Evolutionary conservation across 495 filamentous ascomycete species (phyloP), one percentile per base, ranked within the genome.

Genomic region (Platismatia glauca): DNA sequence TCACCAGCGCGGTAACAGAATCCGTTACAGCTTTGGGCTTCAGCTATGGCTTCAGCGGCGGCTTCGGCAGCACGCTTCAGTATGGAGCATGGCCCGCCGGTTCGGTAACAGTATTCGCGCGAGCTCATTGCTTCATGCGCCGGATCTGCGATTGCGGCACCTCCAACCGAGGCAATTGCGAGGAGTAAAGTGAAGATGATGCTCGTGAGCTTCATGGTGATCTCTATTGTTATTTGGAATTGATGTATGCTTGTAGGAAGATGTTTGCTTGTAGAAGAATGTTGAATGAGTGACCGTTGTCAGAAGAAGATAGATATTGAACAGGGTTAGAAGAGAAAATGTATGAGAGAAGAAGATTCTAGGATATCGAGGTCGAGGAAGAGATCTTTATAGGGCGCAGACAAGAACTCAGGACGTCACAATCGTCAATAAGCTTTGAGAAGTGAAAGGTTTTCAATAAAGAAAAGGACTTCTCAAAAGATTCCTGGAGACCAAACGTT

Each of bases 161-260:
- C 73, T 48, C 76, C 64, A 38, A 73, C 74, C 37, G 67, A 66
- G 48, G 71, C 70, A 22, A 75, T 75, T 41, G 74, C 74, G 48
- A 81, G 55, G 58, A 76, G 59, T 53, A 76, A 72, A 56, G 78
- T 50, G 35, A 68, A 63, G 57, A 71, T 59, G 57, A 79, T 59
- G 35, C 74, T 66, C 58, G 73, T 66, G 67, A 80, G 61, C 78
- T 82, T 82, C 81, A 84, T 83, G 34, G 61, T 76, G 69, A 57
- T 53, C 59, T 48, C 43, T 57, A 20, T n/a, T 37, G 57, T n/a
- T n/a, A 35, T 39, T 59, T 61, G 34, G 65, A 53, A 61, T 24
- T 61, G 50, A 38, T 56, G 57, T 58, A 56, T 39, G 61, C 27
- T 57, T 62, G 29, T 41, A 33, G 53, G 35, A 22, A 9, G 60